phyloP scores from a whole-genome alignment of 164 flowering plant genomes.

The Kingdonia uniflora region DNA sequence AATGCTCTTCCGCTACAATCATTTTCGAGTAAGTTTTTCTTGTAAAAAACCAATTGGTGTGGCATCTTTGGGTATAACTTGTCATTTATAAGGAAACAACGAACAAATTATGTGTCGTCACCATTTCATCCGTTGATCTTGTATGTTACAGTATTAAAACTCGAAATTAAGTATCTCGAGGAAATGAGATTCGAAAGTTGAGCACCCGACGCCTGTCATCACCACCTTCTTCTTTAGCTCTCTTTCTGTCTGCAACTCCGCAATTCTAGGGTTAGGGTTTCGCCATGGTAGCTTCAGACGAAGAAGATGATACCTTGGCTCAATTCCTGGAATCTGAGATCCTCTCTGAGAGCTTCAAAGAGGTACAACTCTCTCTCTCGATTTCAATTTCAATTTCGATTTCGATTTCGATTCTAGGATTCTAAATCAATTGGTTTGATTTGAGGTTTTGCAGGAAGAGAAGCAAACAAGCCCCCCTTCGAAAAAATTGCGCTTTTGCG shows the following conservation, averaged over 20 bases:
- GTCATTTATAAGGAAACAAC: no score
- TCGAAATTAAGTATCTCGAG: no score
- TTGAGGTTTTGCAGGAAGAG: conserved; percentile 18
- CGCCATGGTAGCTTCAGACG: conserved; percentile 18
- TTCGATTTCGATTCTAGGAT: not conserved
- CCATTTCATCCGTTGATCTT: no score
- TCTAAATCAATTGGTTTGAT: not conserved
- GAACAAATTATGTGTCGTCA: no score
- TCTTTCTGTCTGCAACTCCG: not conserved
- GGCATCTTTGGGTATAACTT: no score
- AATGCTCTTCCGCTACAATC: no score
- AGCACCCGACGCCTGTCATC: not conserved
- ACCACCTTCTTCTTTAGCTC: not conserved
- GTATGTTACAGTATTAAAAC: no score
- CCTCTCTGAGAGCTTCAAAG: conserved; percentile 38
- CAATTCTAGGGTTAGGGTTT: not conserved
- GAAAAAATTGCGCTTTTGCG: conserved; percentile 24
- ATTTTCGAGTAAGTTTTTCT: no score
- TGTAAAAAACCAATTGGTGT: no score
- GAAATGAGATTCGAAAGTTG: no score
- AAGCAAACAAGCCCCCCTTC: not conserved
- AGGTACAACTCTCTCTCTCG: conserved; percentile 19
- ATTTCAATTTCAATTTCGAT: not conserved
- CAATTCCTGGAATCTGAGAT: conserved; percentile 66
- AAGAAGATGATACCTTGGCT: conserved; percentile 57